Percentiles rank a stretch among this genome's conserved stretches.
phyloP scores from a whole-genome alignment of 495 filamentous ascomycete species.

The Gamarada debralockiae region DNA sequence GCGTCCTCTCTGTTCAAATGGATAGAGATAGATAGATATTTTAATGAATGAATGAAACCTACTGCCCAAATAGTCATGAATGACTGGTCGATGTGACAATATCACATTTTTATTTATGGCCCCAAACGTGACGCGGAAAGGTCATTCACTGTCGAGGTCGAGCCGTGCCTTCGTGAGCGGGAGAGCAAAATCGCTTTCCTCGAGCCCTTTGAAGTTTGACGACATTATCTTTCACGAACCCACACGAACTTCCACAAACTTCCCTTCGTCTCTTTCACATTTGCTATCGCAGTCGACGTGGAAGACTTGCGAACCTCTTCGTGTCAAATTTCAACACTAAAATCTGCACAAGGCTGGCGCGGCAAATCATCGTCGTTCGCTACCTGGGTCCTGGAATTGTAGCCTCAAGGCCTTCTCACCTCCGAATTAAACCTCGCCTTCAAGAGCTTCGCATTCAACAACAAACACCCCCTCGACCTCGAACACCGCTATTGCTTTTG shows the following conservation, averaged over 20 bases:
- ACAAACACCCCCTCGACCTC: conserved; percentile 2
- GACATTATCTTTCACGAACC: not conserved
- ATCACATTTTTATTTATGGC: too few relatives aligned
- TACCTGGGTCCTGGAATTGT: not conserved
- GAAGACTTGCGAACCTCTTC: too few relatives aligned
- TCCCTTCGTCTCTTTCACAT: not conserved
- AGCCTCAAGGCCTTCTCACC: not conserved
- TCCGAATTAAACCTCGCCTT: not conserved
- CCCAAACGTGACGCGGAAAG: too few relatives aligned
- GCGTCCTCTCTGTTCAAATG: too few relatives aligned
- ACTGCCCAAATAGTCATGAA: not conserved
- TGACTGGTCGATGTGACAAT: not conserved
- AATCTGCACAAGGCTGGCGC: not conserved
- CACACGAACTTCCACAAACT: not conserved
- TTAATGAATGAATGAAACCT: too few relatives aligned
- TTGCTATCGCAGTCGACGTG: not conserved
- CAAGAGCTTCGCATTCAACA: conserved; percentile 4
- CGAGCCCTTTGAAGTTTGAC: not conserved
- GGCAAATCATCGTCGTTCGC: not conserved
- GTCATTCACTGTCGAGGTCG: too few relatives aligned
- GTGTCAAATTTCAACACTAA: not conserved
- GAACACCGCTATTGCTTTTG: not conserved
- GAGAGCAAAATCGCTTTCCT: not conserved
- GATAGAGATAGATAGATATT: too few relatives aligned
- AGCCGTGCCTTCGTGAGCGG: too few relatives aligned